Percentiles rank a stretch among this genome's conserved stretches.
phyloP scores from a whole-genome alignment of 768 basidiomycete species.

The Podaxis sp. region DNA sequence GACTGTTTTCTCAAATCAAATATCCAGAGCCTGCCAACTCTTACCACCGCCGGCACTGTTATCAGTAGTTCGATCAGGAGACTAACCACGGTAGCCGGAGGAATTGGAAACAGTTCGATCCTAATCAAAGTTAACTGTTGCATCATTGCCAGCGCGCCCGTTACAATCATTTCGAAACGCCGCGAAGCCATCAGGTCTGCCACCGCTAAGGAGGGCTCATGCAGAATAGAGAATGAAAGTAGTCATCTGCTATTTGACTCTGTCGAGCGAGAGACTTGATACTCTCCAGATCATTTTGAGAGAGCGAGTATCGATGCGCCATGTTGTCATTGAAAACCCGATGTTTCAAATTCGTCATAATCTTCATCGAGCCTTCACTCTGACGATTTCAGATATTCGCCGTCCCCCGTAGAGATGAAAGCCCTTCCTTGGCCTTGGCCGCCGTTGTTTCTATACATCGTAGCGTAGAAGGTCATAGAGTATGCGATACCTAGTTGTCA shows the following conservation, averaged over 20 bases:
- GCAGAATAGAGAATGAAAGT: background rate
- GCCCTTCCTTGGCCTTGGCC: too few relatives aligned
- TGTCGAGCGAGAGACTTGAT: background rate
- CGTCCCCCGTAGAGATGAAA: too few relatives aligned
- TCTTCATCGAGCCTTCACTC: too few relatives aligned
- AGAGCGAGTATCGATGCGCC: too few relatives aligned
- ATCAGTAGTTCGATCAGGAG: background rate
- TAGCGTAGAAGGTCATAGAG: too few relatives aligned
- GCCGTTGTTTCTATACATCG: too few relatives aligned
- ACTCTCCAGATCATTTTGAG: background rate
- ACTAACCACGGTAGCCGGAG: background rate
- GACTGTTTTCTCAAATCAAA: background rate
- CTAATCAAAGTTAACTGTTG: background rate
- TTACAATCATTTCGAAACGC: background rate
- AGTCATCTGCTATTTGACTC: constrained; percentile 1
- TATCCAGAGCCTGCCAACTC: background rate
- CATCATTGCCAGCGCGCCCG: background rate
- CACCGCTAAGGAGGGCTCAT: background rate
- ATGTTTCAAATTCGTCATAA: too few relatives aligned
- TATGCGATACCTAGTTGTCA: too few relatives aligned
- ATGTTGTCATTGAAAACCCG: too few relatives aligned
- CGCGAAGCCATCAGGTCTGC: background rate
- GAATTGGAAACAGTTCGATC: background rate
- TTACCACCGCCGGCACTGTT: background rate
- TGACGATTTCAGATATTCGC: too few relatives aligned